Conservation (phyloP, 352 stramenopile species). For the Phytophthora capsici region DNA sequence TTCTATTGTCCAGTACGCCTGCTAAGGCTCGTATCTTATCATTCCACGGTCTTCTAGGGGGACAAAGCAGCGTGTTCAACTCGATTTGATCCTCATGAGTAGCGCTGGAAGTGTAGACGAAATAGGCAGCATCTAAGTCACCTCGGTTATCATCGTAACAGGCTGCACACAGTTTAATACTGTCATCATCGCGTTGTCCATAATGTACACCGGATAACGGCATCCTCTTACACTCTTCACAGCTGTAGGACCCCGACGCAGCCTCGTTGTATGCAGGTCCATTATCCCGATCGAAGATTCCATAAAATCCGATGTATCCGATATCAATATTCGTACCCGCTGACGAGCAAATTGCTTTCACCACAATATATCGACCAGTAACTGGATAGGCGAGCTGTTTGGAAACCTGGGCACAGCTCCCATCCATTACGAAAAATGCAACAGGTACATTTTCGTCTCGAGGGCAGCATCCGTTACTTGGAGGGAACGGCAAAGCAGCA, state of each 20-base stretch:
- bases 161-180: conserved; percentile 63
- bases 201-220: conserved; percentile 64
- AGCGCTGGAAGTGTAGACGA: conserved; percentile 45
- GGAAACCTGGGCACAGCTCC: conserved; percentile 74
- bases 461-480: conserved; percentile 48
- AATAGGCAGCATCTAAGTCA: conserved; percentile 54
- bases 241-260: conserved; percentile 43
- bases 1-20: conserved; percentile 45
- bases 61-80: conserved; percentile 51
- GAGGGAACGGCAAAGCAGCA: conserved; percentile 70
- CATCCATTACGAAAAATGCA: conserved; percentile 82
- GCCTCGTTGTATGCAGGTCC: conserved; percentile 80
- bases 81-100: conserved; percentile 44
- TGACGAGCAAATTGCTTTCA: conserved; percentile 77
- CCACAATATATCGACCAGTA: conserved; percentile 76
- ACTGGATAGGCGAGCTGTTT: conserved; percentile 77
- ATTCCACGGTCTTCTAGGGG: conserved; percentile 53
- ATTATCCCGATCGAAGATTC: conserved; percentile 82
- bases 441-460: conserved; percentile 73
- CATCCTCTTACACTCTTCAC: conserved; percentile 68
- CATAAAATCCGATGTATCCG: conserved; percentile 82
- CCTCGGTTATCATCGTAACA: conserved; percentile 88
- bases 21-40: conserved; percentile 56
- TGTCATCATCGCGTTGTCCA: conserved; percentile 58
- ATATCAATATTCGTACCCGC: conserved; percentile 85